Base-by-base conservation (phyloP, 768 basidiomycete genomes). In the Panus rudis region DNA sequence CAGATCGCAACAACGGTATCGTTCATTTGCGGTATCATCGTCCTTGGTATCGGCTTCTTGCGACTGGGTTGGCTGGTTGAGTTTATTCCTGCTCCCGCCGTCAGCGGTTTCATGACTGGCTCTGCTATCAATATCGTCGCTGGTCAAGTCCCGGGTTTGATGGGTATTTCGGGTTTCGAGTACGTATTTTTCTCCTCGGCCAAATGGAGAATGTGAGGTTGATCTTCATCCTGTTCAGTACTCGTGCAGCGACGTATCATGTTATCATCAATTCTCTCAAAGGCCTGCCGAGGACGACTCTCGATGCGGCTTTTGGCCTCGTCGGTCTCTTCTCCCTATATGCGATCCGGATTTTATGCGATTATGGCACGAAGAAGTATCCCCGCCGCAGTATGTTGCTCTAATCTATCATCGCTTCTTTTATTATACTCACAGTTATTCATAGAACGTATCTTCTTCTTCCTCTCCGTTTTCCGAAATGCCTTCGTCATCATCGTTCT, bases 201-300 rank as follows among this genome's bases (percentile, higher is more conserved):
- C 6, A 6, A 2, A 20, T n/a, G n/a, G 21, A 31, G 42, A 33
- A 53, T 24, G 55, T 37, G 32, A 32, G 19, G 11, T 10, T 41
- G 27, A 35, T 41, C 13, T 35, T 47, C 13, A 28, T 32, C 11
- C 31, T 43, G 40, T 35, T 23, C 42, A 90, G 90, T 60, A 94
- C 94, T 8, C 81, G 92, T 38, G 92, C 78, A 11, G 70, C 84
- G 3, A 84, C 91, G 0, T 98, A 84, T 66, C 52, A 71, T 41
- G 93, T 97, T 52, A 83, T 97, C 59, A 97, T 97, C 67, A 85
- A 97, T 63, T 88, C 87, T 2, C 68, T 99, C 50, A 93, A 91
- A 63, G 79, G 87, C 43, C 69, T 96, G 37, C 82, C 80, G 2
- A 47, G 68, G 21, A 78, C 85, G 1, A 72, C 61, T 25, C 71